phyloP scores from a whole-genome alignment of 371 early-diverging fungal genomes.

The Actinomortierella wolfii region DNA sequence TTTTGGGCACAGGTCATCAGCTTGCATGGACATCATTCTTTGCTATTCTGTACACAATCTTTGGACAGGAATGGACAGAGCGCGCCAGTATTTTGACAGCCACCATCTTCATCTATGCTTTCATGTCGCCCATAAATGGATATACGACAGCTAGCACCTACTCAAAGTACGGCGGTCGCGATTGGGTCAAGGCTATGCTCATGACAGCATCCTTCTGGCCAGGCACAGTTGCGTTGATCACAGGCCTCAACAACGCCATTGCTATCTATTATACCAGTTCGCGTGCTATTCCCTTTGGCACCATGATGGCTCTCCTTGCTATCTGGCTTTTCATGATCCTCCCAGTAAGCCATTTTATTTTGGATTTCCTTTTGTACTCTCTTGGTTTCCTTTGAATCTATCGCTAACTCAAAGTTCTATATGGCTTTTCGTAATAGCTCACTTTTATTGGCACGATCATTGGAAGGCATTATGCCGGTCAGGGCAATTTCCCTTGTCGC shows the following conservation, averaged over 20 bases:
- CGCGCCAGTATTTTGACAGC: conserved; percentile 81
- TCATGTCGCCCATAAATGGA: conserved; percentile 74
- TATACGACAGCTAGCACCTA: conserved; percentile 75
- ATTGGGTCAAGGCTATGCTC: conserved; percentile 74
- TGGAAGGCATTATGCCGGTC: conserved; percentile 71
- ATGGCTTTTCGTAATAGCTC: not conserved
- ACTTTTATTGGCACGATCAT: conserved; percentile 79
- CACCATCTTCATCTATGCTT: conserved; percentile 80
- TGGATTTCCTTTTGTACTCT: not conserved
- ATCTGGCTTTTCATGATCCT: conserved; percentile 81
- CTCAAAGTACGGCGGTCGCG: conserved; percentile 73
- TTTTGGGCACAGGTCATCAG: conserved; percentile 79
- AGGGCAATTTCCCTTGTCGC: conserved; percentile 77
- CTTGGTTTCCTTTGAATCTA: not conserved
- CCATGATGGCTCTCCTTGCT: conserved; percentile 70
- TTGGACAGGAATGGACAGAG: conserved; percentile 77
- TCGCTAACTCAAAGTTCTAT: not conserved
- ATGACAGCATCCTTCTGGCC: conserved; percentile 79
- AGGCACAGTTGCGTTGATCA: conserved; percentile 58
- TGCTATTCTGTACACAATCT: conserved; percentile 74
- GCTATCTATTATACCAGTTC: conserved; percentile 79
- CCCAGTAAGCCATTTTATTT: conserved; percentile 51
- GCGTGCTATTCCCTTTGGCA: conserved; percentile 79
- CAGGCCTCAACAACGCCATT: conserved; percentile 70
- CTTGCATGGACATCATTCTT: conserved; percentile 63